Base-by-base conservation (phyloP, 805 yeast genomes). In the Starmerella powellii region DNA sequence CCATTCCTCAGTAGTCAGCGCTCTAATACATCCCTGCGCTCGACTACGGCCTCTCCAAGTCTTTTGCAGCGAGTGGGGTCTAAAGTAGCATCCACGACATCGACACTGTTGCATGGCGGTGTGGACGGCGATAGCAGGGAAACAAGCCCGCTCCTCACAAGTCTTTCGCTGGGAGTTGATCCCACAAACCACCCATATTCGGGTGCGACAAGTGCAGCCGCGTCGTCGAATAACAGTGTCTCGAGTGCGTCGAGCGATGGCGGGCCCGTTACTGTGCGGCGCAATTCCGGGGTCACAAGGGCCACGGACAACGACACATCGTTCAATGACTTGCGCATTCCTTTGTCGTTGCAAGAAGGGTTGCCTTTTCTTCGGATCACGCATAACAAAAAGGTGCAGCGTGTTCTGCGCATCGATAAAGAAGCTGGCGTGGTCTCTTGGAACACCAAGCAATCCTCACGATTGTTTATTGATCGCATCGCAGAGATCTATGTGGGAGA, bases 321-420 rank as follows among this genome's bases (percentile, higher is more conserved):
- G 12, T 31, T 37, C 10, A 12, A 13, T 21, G 49, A 42, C 29
- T 21, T 29, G 31, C 26, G 15, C 11, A 41, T 53, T 32, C 56
- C 55, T 15, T 42, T 44, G 10, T 20, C 30, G 3, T 41, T 54
- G 16, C 37, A 34, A 13, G 47, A 47, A 6, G 94, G 94, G 0
- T 55, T 82, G 13, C 70, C 77, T 2, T 62, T 84, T 46, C 57
- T 80, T 23, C 70, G 84, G 51, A 72, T 84, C 16, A 81, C 94
- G 2, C 79, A 76, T 41, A 74, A 74, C 48, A 81, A 84, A 49
- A 72, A 70, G 50, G 74, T 76, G 17, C 73, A 74, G 52, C 65
- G 84, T 15, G 56, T 61, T 8, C 72, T 83, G 46, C 66, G 59
- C 45, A 63, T 84, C 2, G 78, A 80, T 53, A 62, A 75, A 0